These are phyloP conservation scores for Thozetella sp. DNA, from an alignment of 495 filamentous ascomycete species.

Conservation along the genomic window DNA sequence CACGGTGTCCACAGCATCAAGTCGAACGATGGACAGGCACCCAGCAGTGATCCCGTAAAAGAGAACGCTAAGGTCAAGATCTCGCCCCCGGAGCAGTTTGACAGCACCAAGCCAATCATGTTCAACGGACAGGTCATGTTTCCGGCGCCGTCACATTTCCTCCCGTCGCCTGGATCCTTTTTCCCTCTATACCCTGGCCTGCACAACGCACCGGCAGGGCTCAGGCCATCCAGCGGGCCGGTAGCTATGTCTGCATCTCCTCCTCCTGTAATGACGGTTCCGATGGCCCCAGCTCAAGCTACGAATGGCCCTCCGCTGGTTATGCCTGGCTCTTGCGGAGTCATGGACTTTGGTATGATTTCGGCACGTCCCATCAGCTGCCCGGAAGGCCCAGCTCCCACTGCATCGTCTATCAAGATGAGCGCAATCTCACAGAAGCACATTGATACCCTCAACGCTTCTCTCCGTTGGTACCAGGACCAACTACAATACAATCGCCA, in stretches of 20 bases:
- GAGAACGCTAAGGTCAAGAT: conserved; percentile 41
- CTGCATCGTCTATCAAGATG: conserved; percentile 42
- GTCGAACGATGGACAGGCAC: conserved; percentile 16
- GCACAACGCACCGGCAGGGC: conserved; percentile 21
- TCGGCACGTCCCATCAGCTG: not conserved
- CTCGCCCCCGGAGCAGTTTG: conserved; percentile 43
- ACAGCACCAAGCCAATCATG: conserved; percentile 43
- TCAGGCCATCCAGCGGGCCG: conserved; percentile 17
- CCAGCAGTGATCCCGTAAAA: conserved; percentile 20
- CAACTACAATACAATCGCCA: conserved; percentile 49
- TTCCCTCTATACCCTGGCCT: not conserved
- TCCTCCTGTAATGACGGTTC: conserved; percentile 12
- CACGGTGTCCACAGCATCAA: conserved; percentile 27
- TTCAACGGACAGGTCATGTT: conserved; percentile 51
- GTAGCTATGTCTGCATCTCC: conserved; percentile 4
- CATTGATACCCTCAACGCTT: conserved; percentile 41
- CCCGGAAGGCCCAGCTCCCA: conserved; percentile 19
- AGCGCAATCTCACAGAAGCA: conserved; percentile 52
- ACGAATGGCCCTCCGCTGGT: not conserved
- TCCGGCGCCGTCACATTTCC: conserved; percentile 22
- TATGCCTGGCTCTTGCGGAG: not conserved
- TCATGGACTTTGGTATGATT: not conserved
- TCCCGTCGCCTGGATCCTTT: not conserved
- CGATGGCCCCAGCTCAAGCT: conserved; percentile 8
- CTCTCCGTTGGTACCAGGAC: conserved; percentile 44